These are phyloP conservation scores for Aspergillus japonicus DNA, from an alignment of 2,329 filamentous ascomycete species.

Conservation along the genomic window DNA sequence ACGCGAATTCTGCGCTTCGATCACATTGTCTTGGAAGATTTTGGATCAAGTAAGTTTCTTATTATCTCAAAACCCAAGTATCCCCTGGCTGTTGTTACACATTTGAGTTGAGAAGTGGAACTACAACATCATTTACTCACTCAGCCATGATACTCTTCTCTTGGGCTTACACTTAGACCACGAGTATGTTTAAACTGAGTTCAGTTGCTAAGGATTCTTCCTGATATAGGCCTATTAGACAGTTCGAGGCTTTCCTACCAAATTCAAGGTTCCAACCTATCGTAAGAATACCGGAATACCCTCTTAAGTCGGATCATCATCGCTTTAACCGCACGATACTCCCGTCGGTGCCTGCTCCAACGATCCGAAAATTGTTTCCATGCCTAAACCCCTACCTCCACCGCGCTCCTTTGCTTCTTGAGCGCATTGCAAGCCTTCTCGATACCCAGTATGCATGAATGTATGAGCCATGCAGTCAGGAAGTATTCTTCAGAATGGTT, in stretches of 20 bases:
- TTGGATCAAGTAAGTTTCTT: background rate
- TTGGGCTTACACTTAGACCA: background rate
- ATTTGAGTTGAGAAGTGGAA: background rate
- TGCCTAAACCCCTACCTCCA: background rate
- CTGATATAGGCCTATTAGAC: background rate
- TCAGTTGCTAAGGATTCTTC: background rate
- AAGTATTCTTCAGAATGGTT: slow-evolving; percentile 10
- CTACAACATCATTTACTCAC: background rate
- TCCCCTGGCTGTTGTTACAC: background rate
- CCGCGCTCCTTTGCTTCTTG: background rate
- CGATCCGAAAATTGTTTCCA: background rate
- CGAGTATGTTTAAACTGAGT: background rate
- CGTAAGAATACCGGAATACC: background rate
- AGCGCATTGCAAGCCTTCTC: background rate
- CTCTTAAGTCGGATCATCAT: background rate
- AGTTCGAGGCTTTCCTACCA: background rate
- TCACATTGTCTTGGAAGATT: background rate
- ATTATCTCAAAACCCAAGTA: background rate
- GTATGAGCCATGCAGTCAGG: background rate
- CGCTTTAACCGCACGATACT: too few species aligned
- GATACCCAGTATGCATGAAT: background rate
- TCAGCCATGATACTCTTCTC: background rate
- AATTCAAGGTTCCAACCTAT: background rate
- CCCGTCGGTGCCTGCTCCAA: background rate
- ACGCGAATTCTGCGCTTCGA: background rate